Evolutionary conservation across 805 yeast species (phyloP), one percentile per base, ranked within the genome.

Genomic region (Hanseniaspora taiwanica): DNA sequence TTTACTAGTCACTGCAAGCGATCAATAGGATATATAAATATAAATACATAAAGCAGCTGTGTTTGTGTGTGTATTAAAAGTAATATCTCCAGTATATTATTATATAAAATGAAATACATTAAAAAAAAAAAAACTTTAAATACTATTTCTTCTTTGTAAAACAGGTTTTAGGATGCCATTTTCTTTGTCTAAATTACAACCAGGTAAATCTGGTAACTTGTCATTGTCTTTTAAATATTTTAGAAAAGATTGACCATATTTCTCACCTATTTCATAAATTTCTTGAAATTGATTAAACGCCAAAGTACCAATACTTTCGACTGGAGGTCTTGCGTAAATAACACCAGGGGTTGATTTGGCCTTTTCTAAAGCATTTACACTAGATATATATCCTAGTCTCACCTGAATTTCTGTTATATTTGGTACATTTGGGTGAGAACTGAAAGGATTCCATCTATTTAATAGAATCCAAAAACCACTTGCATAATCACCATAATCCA

Each of bases 341-440:
- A 91, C 89, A 0, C 95, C 95, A 0, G 85, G 81, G 0, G 86
- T 79, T 21, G 57, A 65, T 55, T 89, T 91, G 2, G 96, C 96
- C 43, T 71, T 68, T 51, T 89, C 96, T 37, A 91, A 63, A 0
- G 96, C 96, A 60, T 83, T 82, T 1, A 89, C 98, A 39, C 95
- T 83, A 0, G 96, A 83, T 31, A 89, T 98, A 56, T 91, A 89
- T 1, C 96, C 95, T 44, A 89, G 64, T 42, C 97, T 68, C 64
- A 85, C 71, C 62, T 89, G 98, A 44, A 89, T 85, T 54, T 89
- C 98, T 48, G 95, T 85, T 82, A 91, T 77, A 40, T 81, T 82
- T 3, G 98, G 98, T 4, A 85, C 82, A 55, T 81, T 80, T 3
- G 96, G 94, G 50, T 80, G 80, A 10, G 68, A 65, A 0, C 95